Evolutionary conservation across 495 filamentous ascomycete genomes (phyloP), one percentile per base, ranked within the genome.

Genomic region (Glonium stellatum): DNA sequence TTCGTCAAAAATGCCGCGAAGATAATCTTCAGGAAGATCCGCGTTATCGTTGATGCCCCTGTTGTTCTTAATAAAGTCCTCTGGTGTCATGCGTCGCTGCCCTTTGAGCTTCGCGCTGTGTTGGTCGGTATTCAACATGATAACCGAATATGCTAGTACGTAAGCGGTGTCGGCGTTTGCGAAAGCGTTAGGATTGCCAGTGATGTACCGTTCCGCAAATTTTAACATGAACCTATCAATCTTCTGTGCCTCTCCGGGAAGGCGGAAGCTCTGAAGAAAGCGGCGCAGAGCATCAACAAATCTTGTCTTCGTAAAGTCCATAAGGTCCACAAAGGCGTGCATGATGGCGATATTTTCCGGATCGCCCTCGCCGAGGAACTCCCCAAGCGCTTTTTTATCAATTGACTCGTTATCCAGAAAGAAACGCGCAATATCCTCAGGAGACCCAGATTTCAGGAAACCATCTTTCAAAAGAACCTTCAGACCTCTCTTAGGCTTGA

Each of bases 211-310:
- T 68, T 97, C 90, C 42, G 93, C 95, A 74, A 97, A 99, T 72
- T 99, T 99, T 53, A 97, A 79, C 93, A 99, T 97, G 74, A 97
- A 96, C 37, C 93, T 87, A 83, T 99, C 93, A 63, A 99, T 99
- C 77, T 99, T 99, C 71, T 99, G 93, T 0, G 92, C 92, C 72
- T 99, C 93, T 47, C 93, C 93, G 0, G 93, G 93, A 11, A 99
- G 76, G 34, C 93, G 87, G 77, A 99, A 99, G 49, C 89, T 86
- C 73, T 99, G 93, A 13, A 99, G 77, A 68, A 97, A 99, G 54
- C 87, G 82, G 25, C 93, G 83, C 12, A 99, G 76, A 21, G 93
- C 85, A 74, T 96, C 93, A 12, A 96, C 92, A 62, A 99, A 99
- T 10, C 91, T 87, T 50, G 87, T 87, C 70, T 88, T 89, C n/a